Percentiles rank a stretch among this genome's conserved stretches.
These are phyloP conservation scores for Umbelopsis ramanniana DNA, from an alignment of 192 early-diverging fungal genomes.

Conservation along the genomic window DNA sequence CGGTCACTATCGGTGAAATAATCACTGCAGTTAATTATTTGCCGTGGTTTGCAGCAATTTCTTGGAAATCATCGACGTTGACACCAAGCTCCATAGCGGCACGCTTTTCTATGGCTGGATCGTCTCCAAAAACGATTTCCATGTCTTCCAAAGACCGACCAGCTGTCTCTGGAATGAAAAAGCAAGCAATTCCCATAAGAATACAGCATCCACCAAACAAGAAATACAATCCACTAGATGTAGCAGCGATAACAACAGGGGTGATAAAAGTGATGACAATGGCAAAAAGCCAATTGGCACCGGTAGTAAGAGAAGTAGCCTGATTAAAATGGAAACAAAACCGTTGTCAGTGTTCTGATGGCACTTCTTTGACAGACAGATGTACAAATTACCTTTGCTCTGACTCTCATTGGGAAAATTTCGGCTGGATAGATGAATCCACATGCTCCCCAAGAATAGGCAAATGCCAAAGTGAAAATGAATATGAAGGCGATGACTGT, in stretches of 20 bases:
- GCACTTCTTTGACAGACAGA: not conserved
- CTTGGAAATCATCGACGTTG: not conserved
- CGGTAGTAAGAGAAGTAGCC: slow-evolving; percentile 22
- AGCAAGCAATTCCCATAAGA: slow-evolving; percentile 25
- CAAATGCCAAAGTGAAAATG: slow-evolving; percentile 42
- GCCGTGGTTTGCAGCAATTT: slow-evolving; percentile 15
- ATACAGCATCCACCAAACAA: slow-evolving; percentile 27
- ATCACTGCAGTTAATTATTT: not conserved
- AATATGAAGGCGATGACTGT: slow-evolving; percentile 41
- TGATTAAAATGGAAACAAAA: not conserved
- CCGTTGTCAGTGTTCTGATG: not conserved
- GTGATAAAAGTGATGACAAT: slow-evolving; percentile 30
- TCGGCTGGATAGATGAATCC: slow-evolving; percentile 42
- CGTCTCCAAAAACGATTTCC: slow-evolving; percentile 68
- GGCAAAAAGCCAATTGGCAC: slow-evolving; percentile 29
- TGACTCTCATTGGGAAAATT: slow-evolving; percentile 25
- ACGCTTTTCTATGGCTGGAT: slow-evolving; percentile 1
- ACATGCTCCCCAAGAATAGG: slow-evolving; percentile 39
- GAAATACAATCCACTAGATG: slow-evolving; percentile 29
- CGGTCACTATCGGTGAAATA: too few species aligned
- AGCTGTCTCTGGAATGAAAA: slow-evolving; percentile 64
- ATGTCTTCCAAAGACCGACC: slow-evolving; percentile 83
- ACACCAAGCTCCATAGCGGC: slow-evolving; percentile 3
- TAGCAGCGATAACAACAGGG: slow-evolving; percentile 26
- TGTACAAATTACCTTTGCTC: slow-evolving; percentile 16